These are phyloP conservation scores for Plenodomus lindquistii DNA, from an alignment of 2,329 filamentous ascomycete species.

Conservation along the genomic window DNA sequence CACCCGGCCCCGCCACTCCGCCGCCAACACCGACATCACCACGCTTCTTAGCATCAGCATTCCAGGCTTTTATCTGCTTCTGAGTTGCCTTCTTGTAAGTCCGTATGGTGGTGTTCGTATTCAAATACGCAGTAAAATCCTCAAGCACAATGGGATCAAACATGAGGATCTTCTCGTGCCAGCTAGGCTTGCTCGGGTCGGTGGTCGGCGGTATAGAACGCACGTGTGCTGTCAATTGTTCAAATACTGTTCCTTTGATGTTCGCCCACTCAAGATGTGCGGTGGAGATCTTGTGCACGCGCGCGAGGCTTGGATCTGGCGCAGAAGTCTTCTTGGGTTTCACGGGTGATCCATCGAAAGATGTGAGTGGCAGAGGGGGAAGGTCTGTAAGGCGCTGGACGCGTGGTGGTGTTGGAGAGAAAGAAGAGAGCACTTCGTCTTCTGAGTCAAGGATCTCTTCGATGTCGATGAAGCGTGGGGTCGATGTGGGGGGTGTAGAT, in stretches of 20 bases:
- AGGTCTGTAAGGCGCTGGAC: slow-evolving; percentile 16
- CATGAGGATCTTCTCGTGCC: slow-evolving; percentile 91
- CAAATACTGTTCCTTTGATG: slow-evolving; percentile 47
- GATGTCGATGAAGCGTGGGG: slow-evolving; percentile 35
- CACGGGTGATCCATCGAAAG: background rate
- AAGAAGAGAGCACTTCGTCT: slow-evolving; percentile 32
- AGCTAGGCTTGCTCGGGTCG: slow-evolving; percentile 59
- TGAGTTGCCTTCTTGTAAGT: slow-evolving; percentile 33
- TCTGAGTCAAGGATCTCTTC: slow-evolving; percentile 48
- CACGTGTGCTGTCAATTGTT: slow-evolving; percentile 54
- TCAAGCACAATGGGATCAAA: slow-evolving; percentile 91
- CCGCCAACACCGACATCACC: slow-evolving; percentile 15
- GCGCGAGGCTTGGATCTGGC: background rate
- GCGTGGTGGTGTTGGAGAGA: slow-evolving; percentile 43
- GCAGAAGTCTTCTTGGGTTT: background rate
- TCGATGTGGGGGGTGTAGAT: slow-evolving; percentile 20
- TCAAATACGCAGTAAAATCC: slow-evolving; percentile 82
- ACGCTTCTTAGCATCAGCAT: slow-evolving; percentile 20
- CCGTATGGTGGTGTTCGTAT: slow-evolving; percentile 47
- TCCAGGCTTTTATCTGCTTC: slow-evolving; percentile 35
- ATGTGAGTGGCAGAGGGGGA: slow-evolving; percentile 19
- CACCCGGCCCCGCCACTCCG: slow-evolving; percentile 6
- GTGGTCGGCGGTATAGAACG: slow-evolving; percentile 47
- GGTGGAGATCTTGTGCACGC: slow-evolving; percentile 19
- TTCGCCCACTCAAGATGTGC: slow-evolving; percentile 34